phyloP scores from a whole-genome alignment of 2,329 filamentous ascomycete genomes.

The Leptodontidium sp. region DNA sequence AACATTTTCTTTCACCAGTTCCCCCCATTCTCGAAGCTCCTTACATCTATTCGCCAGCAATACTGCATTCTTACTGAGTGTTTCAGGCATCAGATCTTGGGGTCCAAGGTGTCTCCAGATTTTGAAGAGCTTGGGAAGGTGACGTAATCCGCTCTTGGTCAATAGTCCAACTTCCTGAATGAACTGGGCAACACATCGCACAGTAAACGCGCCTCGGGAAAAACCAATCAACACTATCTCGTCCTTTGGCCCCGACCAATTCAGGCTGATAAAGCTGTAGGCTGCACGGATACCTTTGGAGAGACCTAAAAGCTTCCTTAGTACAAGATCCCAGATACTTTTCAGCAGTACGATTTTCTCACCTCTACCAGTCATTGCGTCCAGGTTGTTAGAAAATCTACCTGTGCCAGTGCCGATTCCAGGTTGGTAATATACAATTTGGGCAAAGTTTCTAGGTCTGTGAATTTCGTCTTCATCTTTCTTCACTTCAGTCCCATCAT shows the following conservation, averaged over 20 bases:
- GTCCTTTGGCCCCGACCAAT: conserved; percentile 48
- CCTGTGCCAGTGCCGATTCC: conserved; percentile 62
- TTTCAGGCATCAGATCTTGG: background rate
- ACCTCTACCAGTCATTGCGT: conserved; percentile 50
- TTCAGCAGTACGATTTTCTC: conserved; percentile 39
- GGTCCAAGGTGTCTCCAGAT: conserved; percentile 16
- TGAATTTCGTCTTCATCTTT: no score
- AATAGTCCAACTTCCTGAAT: conserved; percentile 38
- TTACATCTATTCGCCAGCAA: background rate
- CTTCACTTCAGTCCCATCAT: no score
- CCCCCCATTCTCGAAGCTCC: background rate
- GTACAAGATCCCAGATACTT: conserved; percentile 49
- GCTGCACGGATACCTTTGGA: conserved; percentile 56
- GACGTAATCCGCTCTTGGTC: conserved; percentile 41
- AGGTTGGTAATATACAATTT: conserved; percentile 66
- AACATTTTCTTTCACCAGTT: background rate
- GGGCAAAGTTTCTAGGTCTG: conserved; percentile 36
- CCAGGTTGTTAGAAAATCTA: conserved; percentile 55
- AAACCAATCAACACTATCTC: conserved; percentile 49
- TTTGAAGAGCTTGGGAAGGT: conserved; percentile 22
- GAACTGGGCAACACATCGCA: conserved; percentile 44
- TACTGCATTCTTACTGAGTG: background rate
- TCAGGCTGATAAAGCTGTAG: conserved; percentile 52
- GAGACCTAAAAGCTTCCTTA: conserved; percentile 43
- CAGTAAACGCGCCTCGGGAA: conserved; percentile 50